A percentile compares a stretch with the other conserved stretches of the same genome.
Conservation (phyloP, 129 eudicot genomes). For the Pseudognaphalium luteoalbum region DNA sequence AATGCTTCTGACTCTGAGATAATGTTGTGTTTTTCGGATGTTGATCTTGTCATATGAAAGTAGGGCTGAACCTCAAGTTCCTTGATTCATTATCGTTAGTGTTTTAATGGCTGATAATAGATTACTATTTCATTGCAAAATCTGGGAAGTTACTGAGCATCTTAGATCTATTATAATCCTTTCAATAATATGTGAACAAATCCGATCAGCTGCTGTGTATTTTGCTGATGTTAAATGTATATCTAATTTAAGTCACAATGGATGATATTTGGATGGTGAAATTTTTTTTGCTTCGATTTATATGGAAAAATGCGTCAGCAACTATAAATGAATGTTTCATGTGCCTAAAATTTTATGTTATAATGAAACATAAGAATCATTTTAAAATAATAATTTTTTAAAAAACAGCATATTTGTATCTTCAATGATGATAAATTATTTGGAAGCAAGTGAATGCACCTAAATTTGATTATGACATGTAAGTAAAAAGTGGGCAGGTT, state of each 20-base stretch:
- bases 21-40: not conserved
- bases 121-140: too few species aligned
- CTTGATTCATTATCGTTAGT: not conserved
- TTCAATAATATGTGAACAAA: not conserved
- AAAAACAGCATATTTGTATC: too few species aligned
- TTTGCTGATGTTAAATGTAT: not conserved
- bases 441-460: not conserved
- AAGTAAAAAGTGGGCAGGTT: not conserved
- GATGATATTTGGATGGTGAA: not conserved
- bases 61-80: not conserved
- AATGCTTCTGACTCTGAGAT: not conserved
- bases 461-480: not conserved
- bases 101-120: not conserved
- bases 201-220: not conserved
- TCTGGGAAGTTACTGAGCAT: not conserved
- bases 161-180: not conserved
- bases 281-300: too few species aligned
- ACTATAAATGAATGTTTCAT: too few species aligned
- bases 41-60: not conserved
- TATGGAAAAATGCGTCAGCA: too few species aligned
- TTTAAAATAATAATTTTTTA: too few species aligned
- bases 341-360: too few species aligned
- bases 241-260: not conserved
- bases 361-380: too few species aligned
- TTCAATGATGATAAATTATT: not conserved